These are phyloP conservation scores for Helianthus tuberosus DNA, from an alignment of 129 eudicot species.

Conservation along the genomic window DNA sequence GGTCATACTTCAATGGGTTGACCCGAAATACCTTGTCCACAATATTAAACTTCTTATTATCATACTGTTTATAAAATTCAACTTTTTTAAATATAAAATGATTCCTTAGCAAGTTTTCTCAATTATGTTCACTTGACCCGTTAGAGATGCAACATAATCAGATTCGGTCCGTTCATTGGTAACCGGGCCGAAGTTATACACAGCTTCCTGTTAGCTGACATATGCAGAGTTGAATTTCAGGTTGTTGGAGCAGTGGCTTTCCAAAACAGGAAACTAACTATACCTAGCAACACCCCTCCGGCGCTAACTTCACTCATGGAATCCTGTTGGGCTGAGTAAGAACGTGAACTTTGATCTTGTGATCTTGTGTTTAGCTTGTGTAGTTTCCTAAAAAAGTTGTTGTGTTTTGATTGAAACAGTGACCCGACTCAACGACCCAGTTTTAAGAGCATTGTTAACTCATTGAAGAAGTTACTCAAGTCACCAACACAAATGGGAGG, in stretches of 20 bases:
- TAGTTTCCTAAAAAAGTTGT: conserved; percentile 1
- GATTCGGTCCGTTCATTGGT: not conserved
- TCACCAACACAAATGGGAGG: conserved; percentile 84
- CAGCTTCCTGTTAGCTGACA: conserved; percentile 15
- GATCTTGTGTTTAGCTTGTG: not conserved
- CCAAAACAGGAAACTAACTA: conserved; percentile 83
- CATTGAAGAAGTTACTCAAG: conserved; percentile 77
- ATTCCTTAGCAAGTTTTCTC: not conserved
- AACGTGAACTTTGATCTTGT: not conserved
- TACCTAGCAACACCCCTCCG: conserved; percentile 70
- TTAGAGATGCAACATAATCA: not conserved
- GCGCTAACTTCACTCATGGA: conserved; percentile 81
- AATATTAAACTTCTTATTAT: not conserved
- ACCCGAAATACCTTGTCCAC: not conserved
- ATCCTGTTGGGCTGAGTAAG: conserved; percentile 98
- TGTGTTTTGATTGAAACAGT: conserved; percentile 42
- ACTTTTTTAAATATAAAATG: not conserved
- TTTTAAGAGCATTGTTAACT: conserved; percentile 63
- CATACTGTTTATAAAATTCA: not conserved
- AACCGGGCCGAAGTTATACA: not conserved
- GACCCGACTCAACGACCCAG: conserved; percentile 81
- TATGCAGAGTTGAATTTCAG: conserved; percentile 33
- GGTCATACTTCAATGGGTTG: not conserved
- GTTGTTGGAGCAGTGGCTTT: conserved; percentile 99
- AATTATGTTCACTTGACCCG: not conserved